Evolutionary conservation across 805 yeast species (phyloP).

Genomic region (Starmerella stellata): DNA sequence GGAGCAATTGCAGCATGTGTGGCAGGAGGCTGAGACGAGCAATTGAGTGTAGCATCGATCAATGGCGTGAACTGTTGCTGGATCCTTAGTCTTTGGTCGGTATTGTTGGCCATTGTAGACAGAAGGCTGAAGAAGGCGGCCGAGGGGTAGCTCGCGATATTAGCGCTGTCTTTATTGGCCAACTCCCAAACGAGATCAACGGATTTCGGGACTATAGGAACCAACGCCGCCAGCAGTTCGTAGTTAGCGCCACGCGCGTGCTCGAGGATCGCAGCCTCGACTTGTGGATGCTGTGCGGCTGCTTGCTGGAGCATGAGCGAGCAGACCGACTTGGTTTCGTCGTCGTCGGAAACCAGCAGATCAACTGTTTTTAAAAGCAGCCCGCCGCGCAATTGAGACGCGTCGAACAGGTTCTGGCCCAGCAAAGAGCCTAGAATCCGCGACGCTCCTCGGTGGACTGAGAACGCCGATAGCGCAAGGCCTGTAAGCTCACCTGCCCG

Average conservation of each 20-base stretch:
- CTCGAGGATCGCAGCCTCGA: neutral
- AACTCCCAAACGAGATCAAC: slow-evolving; percentile 6
- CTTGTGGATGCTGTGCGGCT: neutral
- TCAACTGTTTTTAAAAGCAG: neutral
- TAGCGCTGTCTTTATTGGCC: neutral
- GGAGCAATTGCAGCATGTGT: too few species aligned
- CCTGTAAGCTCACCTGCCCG: neutral
- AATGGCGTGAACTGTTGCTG: slow-evolving; percentile 15
- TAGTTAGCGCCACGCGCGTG: slow-evolving; percentile 13
- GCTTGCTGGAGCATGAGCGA: slow-evolving; percentile 5
- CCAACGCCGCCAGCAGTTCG: slow-evolving; percentile 17
- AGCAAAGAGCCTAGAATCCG: neutral
- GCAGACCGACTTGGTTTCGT: slow-evolving; percentile 3
- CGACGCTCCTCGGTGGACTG: neutral
- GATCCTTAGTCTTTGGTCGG: slow-evolving; percentile 19
- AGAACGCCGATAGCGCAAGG: neutral
- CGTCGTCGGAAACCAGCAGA: slow-evolving; percentile 1
- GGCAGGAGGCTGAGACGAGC: too few species aligned
- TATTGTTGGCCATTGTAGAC: slow-evolving; percentile 22
- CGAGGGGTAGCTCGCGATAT: neutral
- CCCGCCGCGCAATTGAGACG: neutral
- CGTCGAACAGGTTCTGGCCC: neutral
- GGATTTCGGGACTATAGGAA: slow-evolving; percentile 17
- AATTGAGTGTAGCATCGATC: slow-evolving; percentile 10
- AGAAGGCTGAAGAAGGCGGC: slow-evolving; percentile 20